Percentiles rank a stretch among this genome's conserved stretches.
phyloP scores from a whole-genome alignment of 495 filamentous ascomycete species.

The Trichoderma gamsii region DNA sequence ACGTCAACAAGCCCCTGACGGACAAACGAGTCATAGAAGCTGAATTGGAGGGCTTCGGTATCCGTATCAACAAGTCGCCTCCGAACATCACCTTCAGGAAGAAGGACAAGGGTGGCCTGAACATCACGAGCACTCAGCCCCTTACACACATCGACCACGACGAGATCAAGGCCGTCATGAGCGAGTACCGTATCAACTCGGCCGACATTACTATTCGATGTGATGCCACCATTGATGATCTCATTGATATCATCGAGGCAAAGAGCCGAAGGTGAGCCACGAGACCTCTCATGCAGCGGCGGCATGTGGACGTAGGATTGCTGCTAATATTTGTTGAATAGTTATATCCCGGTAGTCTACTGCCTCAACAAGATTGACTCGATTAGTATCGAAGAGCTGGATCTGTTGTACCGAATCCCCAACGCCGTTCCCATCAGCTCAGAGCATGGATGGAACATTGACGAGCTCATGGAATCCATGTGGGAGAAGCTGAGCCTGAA shows the following conservation, averaged over 20 bases:
- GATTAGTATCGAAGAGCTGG: conserved; percentile 94
- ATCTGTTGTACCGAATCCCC: conserved; percentile 91
- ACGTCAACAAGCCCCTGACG: conserved; percentile 96
- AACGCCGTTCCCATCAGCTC: conserved; percentile 95
- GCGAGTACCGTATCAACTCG: conserved; percentile 92
- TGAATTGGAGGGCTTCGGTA: conserved; percentile 97
- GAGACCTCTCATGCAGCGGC: not conserved
- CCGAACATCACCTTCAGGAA: conserved; percentile 98
- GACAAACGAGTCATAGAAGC: conserved; percentile 95
- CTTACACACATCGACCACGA: conserved; percentile 89
- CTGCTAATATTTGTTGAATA: not conserved
- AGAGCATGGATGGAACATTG: conserved; percentile 97
- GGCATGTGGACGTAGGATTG: not conserved
- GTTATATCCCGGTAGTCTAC: conserved; percentile 97
- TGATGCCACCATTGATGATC: conserved; percentile 76
- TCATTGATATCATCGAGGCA: conserved; percentile 94
- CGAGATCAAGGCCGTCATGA: conserved; percentile 96
- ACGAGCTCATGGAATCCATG: conserved; percentile 95
- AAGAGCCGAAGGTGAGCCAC: conserved; percentile 61
- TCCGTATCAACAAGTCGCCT: conserved; percentile 93
- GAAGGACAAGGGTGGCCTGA: conserved; percentile 97
- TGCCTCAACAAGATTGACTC: conserved; percentile 98
- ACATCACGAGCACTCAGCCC: conserved; percentile 86
- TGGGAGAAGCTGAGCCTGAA: conserved; percentile 93
- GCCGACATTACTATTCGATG: conserved; percentile 97